phyloP scores from a whole-genome alignment of 2,329 filamentous ascomycete species.

The Aspergillus glaucus region DNA sequence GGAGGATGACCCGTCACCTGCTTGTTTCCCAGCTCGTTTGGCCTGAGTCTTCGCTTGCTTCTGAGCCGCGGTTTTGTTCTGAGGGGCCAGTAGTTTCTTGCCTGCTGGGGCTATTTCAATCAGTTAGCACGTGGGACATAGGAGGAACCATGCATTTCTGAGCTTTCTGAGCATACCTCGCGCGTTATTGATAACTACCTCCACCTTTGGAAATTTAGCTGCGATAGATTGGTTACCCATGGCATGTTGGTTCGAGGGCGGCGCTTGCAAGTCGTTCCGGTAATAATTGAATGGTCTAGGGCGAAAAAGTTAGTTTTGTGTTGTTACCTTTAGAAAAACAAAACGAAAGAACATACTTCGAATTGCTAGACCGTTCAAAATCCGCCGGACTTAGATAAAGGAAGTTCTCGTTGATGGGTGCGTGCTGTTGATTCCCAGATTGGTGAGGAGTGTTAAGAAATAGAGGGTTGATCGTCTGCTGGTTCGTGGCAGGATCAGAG shows the following conservation, averaged over 20 bases:
- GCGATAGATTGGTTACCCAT: neutral
- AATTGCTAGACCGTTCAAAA: constrained; percentile 20
- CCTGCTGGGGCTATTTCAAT: neutral
- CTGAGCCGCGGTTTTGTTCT: constrained; percentile 15
- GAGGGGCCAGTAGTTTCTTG: constrained; percentile 10
- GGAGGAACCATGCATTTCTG: neutral
- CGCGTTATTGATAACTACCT: neutral
- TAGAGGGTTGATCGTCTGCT: constrained; percentile 36
- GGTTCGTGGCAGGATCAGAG: constrained; percentile 14
- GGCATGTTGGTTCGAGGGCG: neutral
- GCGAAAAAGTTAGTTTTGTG: neutral
- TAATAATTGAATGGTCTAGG: constrained; percentile 2
- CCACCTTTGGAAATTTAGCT: neutral
- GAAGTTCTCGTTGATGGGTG: constrained; percentile 20
- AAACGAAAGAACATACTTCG: constrained; percentile 19
- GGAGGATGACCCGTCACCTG: constrained; percentile 27
- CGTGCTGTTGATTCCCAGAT: constrained; percentile 15
- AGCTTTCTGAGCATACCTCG: neutral
- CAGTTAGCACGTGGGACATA: neutral
- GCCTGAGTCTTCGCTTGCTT: constrained; percentile 13
- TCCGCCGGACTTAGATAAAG: constrained; percentile 22
- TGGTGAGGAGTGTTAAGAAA: constrained; percentile 28
- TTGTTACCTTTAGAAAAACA: neutral
- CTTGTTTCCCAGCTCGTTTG: constrained; percentile 22
- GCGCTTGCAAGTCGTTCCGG: constrained; percentile 2